These are phyloP conservation scores for Bathelium albidoporum DNA, from an alignment of 495 filamentous ascomycete species.

Conservation along the genomic window DNA sequence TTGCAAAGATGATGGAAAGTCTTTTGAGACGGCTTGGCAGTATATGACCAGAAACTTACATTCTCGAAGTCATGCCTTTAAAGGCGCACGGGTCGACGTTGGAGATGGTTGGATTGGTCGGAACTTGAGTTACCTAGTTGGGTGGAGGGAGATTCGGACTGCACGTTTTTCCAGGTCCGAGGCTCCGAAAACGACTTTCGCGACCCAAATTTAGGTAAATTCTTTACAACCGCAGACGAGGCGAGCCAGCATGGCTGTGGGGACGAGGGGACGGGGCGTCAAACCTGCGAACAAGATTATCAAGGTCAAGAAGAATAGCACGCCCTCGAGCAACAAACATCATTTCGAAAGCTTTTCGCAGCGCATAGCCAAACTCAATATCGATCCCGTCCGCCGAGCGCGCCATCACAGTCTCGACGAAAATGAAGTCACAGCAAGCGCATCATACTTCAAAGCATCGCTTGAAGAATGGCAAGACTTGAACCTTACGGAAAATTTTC, in stretches of 20 bases:
- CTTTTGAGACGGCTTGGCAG: neutral
- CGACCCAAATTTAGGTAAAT: neutral
- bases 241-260: slow-evolving; percentile 23
- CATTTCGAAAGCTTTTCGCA: slow-evolving; percentile 85
- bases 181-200: neutral
- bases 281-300: slow-evolving; percentile 48
- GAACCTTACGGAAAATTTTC: slow-evolving; percentile 75
- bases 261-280: slow-evolving; percentile 51
- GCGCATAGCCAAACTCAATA: slow-evolving; percentile 85
- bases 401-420: slow-evolving; percentile 72
- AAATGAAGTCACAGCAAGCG: slow-evolving; percentile 52
- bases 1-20: neutral
- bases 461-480: slow-evolving; percentile 83
- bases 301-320: slow-evolving; percentile 43
- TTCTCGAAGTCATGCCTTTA: too few species aligned
- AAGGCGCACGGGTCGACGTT: too few species aligned
- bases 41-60: too few species aligned
- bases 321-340: slow-evolving; percentile 67
- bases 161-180: neutral
- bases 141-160: too few species aligned
- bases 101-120: too few species aligned
- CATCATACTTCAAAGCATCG: slow-evolving; percentile 72
- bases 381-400: slow-evolving; percentile 83
- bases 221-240: neutral
- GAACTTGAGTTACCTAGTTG: too few species aligned